These are phyloP conservation scores for Besnoitia besnoiti DNA, from an alignment of 169 alveolate species.

Conservation along the genomic window DNA sequence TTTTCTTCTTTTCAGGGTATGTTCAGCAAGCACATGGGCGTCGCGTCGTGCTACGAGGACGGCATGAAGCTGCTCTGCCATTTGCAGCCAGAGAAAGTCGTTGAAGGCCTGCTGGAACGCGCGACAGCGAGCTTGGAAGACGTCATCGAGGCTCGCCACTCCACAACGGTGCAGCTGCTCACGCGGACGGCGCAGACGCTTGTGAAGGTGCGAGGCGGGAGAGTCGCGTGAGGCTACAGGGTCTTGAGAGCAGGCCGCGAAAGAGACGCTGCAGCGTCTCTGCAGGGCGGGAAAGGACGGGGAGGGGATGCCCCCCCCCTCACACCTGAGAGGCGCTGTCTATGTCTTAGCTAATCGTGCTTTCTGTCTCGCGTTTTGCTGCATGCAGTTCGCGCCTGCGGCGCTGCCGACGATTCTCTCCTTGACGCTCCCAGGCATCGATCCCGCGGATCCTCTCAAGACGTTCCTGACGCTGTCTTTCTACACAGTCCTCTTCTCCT, in stretches of 20 bases:
- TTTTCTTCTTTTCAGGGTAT: slow-evolving; percentile 36
- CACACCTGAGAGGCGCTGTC: no score
- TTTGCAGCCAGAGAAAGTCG: slow-evolving; percentile 25
- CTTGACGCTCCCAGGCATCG: slow-evolving; percentile 38
- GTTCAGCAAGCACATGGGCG: slow-evolving; percentile 35
- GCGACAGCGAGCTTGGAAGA: slow-evolving; percentile 5
- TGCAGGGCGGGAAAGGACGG: no score
- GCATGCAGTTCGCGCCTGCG: slow-evolving; percentile 34
- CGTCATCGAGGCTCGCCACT: slow-evolving; percentile 25
- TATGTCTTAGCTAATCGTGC: background rate
- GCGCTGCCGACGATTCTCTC: slow-evolving; percentile 3
- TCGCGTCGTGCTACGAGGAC: slow-evolving; percentile 37
- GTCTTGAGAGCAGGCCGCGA: background rate
- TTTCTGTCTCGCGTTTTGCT: background rate
- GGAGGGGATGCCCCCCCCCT: no score
- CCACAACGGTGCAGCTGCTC: slow-evolving; percentile 37
- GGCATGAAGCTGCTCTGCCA: slow-evolving; percentile 9
- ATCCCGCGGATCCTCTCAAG: slow-evolving; percentile 61
- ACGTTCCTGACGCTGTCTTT: slow-evolving; percentile 33
- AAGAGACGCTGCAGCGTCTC: no score
- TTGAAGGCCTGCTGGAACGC: slow-evolving; percentile 13
- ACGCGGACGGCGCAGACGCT: slow-evolving; percentile 28
- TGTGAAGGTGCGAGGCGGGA: background rate
- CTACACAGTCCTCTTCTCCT: slow-evolving; percentile 43
- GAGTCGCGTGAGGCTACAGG: background rate